A percentile compares a stretch with the other conserved stretches of the same genome.
These are phyloP conservation scores for Russula abietina DNA, from an alignment of 768 basidiomycete species.

Conservation along the genomic window DNA sequence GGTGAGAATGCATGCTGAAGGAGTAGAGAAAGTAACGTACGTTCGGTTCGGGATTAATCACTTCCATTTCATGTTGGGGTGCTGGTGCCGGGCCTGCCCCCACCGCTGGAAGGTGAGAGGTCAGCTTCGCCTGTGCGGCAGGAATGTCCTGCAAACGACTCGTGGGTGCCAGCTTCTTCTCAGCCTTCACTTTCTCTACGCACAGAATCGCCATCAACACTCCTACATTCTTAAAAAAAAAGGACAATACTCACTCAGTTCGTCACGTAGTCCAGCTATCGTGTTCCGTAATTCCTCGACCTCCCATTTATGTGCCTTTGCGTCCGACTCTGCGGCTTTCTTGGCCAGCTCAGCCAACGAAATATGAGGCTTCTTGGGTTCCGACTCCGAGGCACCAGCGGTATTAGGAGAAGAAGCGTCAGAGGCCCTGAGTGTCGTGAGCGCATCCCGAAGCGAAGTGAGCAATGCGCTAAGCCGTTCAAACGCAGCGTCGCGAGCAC, in stretches of 20 bases:
- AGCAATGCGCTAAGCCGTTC: constrained; percentile 29
- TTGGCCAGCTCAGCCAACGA: constrained; percentile 15
- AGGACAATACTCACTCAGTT: constrained; percentile 46
- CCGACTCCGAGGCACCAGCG: not conserved
- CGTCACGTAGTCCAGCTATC: constrained; percentile 46
- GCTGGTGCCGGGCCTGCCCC: constrained; percentile 27
- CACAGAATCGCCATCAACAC: not conserved
- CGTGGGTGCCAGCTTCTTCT: constrained; percentile 40
- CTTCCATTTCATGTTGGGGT: not conserved
- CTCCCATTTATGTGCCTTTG: constrained; percentile 37
- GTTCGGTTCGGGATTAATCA: not conserved
- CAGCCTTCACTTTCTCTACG: constrained; percentile 34
- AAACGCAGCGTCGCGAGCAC: constrained; percentile 27
- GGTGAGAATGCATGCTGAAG: too few relatives aligned
- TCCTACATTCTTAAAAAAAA: not conserved
- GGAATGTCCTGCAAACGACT: not conserved
- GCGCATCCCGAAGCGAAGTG: constrained; percentile 26
- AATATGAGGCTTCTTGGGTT: constrained; percentile 12
- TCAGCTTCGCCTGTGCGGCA: not conserved
- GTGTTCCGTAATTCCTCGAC: constrained; percentile 44
- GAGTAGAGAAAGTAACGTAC: not conserved
- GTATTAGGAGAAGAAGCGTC: not conserved
- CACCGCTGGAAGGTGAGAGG: constrained; percentile 25
- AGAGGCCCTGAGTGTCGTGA: constrained; percentile 17
- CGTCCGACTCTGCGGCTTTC: constrained; percentile 22